Conservation (phyloP, 1,284 basidiomycete species). For the Pholiota adiposa region DNA sequence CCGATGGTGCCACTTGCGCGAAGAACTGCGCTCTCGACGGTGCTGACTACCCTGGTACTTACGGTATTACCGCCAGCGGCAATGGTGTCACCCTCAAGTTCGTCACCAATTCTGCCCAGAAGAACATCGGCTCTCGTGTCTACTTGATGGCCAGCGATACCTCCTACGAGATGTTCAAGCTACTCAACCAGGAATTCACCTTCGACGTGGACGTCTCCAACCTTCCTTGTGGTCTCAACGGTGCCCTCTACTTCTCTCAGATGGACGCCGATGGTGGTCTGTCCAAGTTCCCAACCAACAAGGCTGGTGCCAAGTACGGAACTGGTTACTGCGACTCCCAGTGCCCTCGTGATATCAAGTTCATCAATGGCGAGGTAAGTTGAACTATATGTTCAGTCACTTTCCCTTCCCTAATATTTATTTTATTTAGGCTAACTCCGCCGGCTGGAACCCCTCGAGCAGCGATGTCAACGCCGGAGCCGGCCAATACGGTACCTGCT, state of each 20-base stretch:
- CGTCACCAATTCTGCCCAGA: conserved; percentile 17
- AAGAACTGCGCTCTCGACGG: conserved; percentile 24
- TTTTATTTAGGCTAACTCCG: conserved; percentile 45
- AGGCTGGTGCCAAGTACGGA: conserved; percentile 29
- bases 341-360: conserved; percentile 26
- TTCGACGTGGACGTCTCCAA: conserved; percentile 26
- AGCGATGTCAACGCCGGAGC: conserved; percentile 49
- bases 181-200: conserved; percentile 25
- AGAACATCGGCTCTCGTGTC: conserved; percentile 24
- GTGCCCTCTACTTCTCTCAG: conserved; percentile 22
- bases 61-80: conserved; percentile 25
- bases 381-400: too few species aligned
- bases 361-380: conserved; percentile 23
- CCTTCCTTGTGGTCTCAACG: conserved; percentile 25
- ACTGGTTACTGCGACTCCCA: conserved; percentile 33
- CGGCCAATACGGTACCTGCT: conserved; percentile 52
- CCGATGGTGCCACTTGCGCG: conserved; percentile 23
- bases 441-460: conserved; percentile 42
- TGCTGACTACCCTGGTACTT: conserved; percentile 24
- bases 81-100: conserved; percentile 24
- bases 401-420: conserved; percentile 16
- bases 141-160: conserved; percentile 24
- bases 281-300: conserved; percentile 21
- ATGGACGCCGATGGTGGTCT: conserved; percentile 26
- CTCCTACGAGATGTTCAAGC: conserved; percentile 22